Conservation (phyloP, 176 grass and related monocot genomes). For the Oryza coarctata region DNA sequence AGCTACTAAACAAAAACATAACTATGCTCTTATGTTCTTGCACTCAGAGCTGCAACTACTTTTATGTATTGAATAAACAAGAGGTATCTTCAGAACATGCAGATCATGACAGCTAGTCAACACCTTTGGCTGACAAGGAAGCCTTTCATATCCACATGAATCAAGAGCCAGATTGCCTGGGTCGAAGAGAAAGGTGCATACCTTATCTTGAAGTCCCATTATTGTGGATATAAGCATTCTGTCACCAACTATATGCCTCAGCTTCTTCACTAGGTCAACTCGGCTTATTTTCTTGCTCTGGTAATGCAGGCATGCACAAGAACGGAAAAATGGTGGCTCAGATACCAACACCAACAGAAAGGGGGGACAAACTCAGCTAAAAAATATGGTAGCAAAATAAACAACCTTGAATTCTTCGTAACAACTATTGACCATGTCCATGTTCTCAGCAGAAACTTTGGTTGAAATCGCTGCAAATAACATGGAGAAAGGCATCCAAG, state of each 20-base stretch:
- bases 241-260: conserved; percentile 87
- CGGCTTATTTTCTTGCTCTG: conserved; percentile 88
- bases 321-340: background rate
- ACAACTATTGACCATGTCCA: conserved; percentile 82
- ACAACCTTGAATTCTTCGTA: conserved; percentile 95
- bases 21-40: background rate
- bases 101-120: background rate
- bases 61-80: background rate
- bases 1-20: background rate
- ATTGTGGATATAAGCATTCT: conserved; percentile 92
- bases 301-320: background rate
- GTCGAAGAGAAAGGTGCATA: background rate
- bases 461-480: conserved; percentile 97
- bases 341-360: background rate
- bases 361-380: background rate
- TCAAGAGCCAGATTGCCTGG: background rate
- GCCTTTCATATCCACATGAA: conserved; percentile 12
- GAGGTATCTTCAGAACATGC: background rate
- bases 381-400: background rate
- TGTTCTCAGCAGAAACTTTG: conserved; percentile 71
- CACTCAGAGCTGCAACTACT: background rate
- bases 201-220: conserved; percentile 91
- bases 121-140: background rate
- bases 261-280: conserved; percentile 73
- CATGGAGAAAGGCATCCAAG: conserved; percentile 99